Evolutionary conservation across 345 rosid species (phyloP), one percentile per base, ranked within the genome.

Genomic region (Syzygium jambos): DNA sequence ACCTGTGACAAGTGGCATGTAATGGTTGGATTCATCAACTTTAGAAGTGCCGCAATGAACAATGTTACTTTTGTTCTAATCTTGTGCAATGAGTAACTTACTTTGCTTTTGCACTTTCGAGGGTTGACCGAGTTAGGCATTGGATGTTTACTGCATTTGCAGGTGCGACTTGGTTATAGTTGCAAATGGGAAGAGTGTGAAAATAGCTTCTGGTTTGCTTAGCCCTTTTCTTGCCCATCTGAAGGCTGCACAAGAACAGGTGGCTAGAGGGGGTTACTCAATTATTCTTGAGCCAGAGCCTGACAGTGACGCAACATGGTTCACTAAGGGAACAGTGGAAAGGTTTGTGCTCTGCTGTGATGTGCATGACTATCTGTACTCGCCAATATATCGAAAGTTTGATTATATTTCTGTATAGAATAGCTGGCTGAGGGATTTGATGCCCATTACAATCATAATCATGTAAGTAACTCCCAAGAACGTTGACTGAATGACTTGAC

Each of bases 81-180:
- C 43, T n/a, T 84, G 85, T 34, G 41, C 57, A 29, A 52, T 84
- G 85, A 73, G 34, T 61, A 46, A 86, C 41, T 43, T 56, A 29
- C 52, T 61, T 61, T 59, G 78, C 13, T 57, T 34, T 61, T 53
- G 83, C n/a, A 23, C 53, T 84, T 15, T 43, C 11, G 15, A 85
- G 17, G 51, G 83, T 65, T 34, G 61, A 41, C 57, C 29, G 73
- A 63, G 27, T 41, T 30, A 51, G 53, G 68, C 38, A 17, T 78
- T 22, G 51, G 54, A 43, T 29, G 25, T 55, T 84, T 82, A 87
- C 51, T 22, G 27, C 55, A 87, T 84, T 84, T 56, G 61, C 89
- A 98, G 99, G 97, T 98, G 96, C 89, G 99, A 98, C 90, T 91
- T 96, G 95, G 90, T 98, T 89, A 93, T 98, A 91, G 87, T 86